These are phyloP conservation scores for Malassezia restricta DNA, from an alignment of 1,284 basidiomycete genomes.

Conservation along the genomic window DNA sequence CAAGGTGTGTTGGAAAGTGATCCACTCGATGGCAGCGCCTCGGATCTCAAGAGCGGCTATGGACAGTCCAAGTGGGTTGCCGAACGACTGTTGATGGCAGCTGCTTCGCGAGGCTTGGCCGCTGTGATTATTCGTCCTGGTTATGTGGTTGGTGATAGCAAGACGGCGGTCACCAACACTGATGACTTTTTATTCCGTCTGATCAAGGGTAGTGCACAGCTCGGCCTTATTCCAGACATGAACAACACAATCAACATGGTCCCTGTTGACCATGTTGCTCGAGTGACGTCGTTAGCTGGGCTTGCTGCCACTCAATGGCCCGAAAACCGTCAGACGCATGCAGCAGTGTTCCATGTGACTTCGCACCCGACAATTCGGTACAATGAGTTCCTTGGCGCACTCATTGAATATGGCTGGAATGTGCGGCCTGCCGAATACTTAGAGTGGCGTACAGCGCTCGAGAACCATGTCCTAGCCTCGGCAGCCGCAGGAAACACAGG, in stretches of 20 bases:
- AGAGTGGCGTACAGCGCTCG: slow-evolving; percentile 77
- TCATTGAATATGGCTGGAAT: slow-evolving; percentile 68
- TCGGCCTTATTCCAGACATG: slow-evolving; percentile 89
- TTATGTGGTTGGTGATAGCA: slow-evolving; percentile 88
- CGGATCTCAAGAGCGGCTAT: slow-evolving; percentile 74
- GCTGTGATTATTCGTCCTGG: slow-evolving; percentile 84
- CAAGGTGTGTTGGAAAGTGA: slow-evolving; percentile 73
- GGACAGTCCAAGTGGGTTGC: slow-evolving; percentile 98
- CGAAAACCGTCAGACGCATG: slow-evolving; percentile 42
- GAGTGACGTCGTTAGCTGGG: slow-evolving; percentile 54
- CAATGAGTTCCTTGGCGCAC: slow-evolving; percentile 70
- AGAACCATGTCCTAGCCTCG: slow-evolving; percentile 70
- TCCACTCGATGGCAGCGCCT: slow-evolving; percentile 73
- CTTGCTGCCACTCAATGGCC: slow-evolving; percentile 19
- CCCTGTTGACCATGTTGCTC: slow-evolving; percentile 90
- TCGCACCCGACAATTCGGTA: slow-evolving; percentile 77
- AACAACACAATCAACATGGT: slow-evolving; percentile 98
- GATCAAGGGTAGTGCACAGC: slow-evolving; percentile 92
- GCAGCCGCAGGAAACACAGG: slow-evolving; percentile 2
- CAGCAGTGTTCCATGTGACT: slow-evolving; percentile 74
- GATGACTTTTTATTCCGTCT: slow-evolving; percentile 98
- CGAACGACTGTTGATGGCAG: slow-evolving; percentile 84
- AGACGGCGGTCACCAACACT: slow-evolving; percentile 74
- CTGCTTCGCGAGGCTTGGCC: slow-evolving; percentile 69
- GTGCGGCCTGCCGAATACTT: slow-evolving; percentile 75